phyloP scores from a whole-genome alignment of 495 filamentous ascomycete species.

The Penicillium ucsense region DNA sequence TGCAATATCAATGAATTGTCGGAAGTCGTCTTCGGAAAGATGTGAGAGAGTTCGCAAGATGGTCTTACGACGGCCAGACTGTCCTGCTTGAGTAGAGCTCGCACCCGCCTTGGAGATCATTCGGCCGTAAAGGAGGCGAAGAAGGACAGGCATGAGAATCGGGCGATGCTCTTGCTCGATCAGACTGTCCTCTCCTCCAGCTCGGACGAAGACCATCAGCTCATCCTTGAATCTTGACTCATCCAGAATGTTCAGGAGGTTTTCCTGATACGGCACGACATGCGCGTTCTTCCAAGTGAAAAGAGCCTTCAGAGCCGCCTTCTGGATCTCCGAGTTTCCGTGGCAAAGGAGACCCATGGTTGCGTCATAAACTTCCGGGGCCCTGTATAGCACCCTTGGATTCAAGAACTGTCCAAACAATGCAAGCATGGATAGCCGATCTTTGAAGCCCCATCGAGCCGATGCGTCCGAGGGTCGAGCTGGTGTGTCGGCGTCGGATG shows the following conservation, averaged over 20 bases:
- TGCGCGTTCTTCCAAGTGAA: slow-evolving; percentile 76
- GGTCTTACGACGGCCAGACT: slow-evolving; percentile 56
- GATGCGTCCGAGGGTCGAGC: slow-evolving; percentile 9
- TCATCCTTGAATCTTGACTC: slow-evolving; percentile 89
- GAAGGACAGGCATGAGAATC: slow-evolving; percentile 71
- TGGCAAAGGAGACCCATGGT: slow-evolving; percentile 67
- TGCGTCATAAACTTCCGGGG: slow-evolving; percentile 62
- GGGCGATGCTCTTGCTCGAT: slow-evolving; percentile 63
- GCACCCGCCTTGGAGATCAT: slow-evolving; percentile 72
- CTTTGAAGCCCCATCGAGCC: slow-evolving; percentile 50
- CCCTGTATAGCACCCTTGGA: slow-evolving; percentile 70
- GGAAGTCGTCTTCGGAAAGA: slow-evolving; percentile 56
- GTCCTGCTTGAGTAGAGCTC: slow-evolving; percentile 37
- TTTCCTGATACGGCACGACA: slow-evolving; percentile 73
- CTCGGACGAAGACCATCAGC: slow-evolving; percentile 72
- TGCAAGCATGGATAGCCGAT: slow-evolving; percentile 69
- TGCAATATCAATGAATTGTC: slow-evolving; percentile 71
- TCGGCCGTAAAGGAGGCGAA: slow-evolving; percentile 82
- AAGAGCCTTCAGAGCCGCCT: slow-evolving; percentile 70
- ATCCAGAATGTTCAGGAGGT: slow-evolving; percentile 79
- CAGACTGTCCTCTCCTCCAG: slow-evolving; percentile 55
- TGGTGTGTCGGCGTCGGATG: slow-evolving; percentile 15
- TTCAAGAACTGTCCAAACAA: slow-evolving; percentile 83
- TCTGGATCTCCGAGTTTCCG: slow-evolving; percentile 84
- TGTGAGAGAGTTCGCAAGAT: slow-evolving; percentile 52